These are phyloP conservation scores for Trichoderma koningiopsis DNA, from an alignment of 2,329 filamentous ascomycete genomes.

Conservation along the genomic window DNA sequence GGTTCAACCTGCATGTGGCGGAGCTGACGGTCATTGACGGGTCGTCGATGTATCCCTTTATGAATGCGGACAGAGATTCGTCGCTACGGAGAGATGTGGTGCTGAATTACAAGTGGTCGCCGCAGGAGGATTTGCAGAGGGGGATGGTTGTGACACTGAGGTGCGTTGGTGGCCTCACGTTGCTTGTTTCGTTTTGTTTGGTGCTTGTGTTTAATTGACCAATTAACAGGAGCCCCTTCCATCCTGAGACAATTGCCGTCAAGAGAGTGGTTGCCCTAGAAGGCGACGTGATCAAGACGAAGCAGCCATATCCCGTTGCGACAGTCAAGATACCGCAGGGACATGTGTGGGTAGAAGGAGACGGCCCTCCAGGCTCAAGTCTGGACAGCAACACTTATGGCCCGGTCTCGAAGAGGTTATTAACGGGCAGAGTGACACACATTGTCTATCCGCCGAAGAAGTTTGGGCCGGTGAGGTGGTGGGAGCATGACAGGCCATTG, in stretches of 20 bases:
- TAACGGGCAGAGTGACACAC: slow-evolving; percentile 73
- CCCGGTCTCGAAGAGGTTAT: slow-evolving; percentile 72
- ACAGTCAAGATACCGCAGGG: slow-evolving; percentile 71
- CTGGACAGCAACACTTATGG: slow-evolving; percentile 90
- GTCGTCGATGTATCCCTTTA: slow-evolving; percentile 74
- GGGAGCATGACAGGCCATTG: slow-evolving; percentile 49
- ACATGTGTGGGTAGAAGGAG: slow-evolving; percentile 95
- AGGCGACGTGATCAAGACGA: slow-evolving; percentile 74
- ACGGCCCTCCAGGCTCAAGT: slow-evolving; percentile 70
- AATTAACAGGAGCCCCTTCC: slow-evolving; percentile 63
- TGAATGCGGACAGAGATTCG: slow-evolving; percentile 67
- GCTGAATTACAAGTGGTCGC: slow-evolving; percentile 60
- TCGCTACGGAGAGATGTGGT: slow-evolving; percentile 58
- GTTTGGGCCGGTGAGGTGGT: slow-evolving; percentile 60
- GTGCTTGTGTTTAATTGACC: not conserved
- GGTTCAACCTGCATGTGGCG: slow-evolving; percentile 63
- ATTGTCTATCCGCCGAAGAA: slow-evolving; percentile 69
- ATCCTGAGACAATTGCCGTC: slow-evolving; percentile 69
- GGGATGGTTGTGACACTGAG: slow-evolving; percentile 76
- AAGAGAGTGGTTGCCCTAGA: slow-evolving; percentile 83
- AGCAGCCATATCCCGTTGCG: slow-evolving; percentile 58
- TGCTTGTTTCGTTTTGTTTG: not conserved
- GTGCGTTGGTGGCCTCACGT: slow-evolving; percentile 43
- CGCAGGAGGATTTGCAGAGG: slow-evolving; percentile 60
- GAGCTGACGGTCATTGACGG: slow-evolving; percentile 61